A percentile compares a stretch with the other conserved stretches of the same genome.
Conservation (phyloP, 306 rosid genomes). For the Prunus kanzakura region DNA sequence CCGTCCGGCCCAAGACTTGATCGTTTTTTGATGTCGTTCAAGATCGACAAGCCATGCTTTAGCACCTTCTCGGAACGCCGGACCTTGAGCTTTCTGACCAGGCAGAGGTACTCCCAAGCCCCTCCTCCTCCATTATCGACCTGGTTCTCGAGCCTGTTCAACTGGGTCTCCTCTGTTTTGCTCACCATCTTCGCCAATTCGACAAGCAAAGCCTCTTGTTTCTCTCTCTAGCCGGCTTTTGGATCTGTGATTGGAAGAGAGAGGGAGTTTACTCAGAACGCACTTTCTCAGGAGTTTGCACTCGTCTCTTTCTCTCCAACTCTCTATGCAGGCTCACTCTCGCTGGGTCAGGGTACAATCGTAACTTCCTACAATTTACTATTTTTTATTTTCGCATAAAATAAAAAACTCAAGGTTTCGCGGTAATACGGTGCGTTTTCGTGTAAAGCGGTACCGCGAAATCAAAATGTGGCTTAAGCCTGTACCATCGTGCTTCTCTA, state of each 20-base stretch:
- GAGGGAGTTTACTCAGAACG: slow-evolving; percentile 1
- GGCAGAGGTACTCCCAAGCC: slow-evolving; percentile 88
- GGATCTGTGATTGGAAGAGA: slow-evolving; percentile 31
- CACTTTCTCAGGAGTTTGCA: background rate
- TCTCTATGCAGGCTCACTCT: too few relatives aligned
- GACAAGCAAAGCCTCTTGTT: slow-evolving; percentile 11
- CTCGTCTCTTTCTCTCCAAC: too few relatives aligned
- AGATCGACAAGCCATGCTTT: slow-evolving; percentile 76
- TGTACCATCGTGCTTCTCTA: slow-evolving; percentile 11
- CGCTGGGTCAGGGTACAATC: background rate
- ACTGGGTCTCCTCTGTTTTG: slow-evolving; percentile 65
- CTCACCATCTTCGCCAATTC: slow-evolving; percentile 71
- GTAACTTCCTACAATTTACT: background rate
- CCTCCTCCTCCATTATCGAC: slow-evolving; percentile 99
- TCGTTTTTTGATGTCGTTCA: slow-evolving; percentile 68
- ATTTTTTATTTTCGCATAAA: too few relatives aligned
- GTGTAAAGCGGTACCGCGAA: background rate
- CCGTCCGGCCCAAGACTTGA: slow-evolving; percentile 83
- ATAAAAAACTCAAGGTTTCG: background rate
- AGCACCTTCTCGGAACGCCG: slow-evolving; percentile 85
- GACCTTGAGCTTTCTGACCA: slow-evolving; percentile 79
- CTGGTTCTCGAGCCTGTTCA: slow-evolving; percentile 80
- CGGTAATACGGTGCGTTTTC: slow-evolving; percentile 21
- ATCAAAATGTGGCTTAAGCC: slow-evolving; percentile 11
- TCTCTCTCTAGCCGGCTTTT: slow-evolving; percentile 21